Base-by-base conservation (phyloP, 2,329 filamentous ascomycete species). In the Xylaria sp. region DNA sequence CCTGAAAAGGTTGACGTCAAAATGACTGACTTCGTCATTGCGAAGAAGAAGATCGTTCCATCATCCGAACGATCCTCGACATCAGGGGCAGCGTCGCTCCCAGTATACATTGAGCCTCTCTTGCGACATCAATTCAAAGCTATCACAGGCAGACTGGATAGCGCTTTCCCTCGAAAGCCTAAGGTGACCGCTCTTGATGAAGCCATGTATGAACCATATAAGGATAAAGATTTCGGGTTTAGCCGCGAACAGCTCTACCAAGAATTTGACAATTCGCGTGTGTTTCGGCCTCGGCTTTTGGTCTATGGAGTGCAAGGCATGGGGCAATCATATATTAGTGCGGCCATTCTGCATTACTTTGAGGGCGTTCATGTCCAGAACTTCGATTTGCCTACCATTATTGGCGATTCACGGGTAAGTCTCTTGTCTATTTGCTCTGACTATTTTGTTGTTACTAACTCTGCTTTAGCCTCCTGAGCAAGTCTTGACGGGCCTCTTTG, bases 1-100 rank as follows among this genome's bases (percentile, higher is more conserved):
- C 89, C 93, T 0, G 85, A 86, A 63, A 91, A 88, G 70, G 97
- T 99, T 72, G 87, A 87, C 60, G 88, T 99, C 37, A 89, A 91
- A 43, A 92, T 95, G 4, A 95, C 95, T 58, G 95, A 99, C 76
- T 99, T 99, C 71, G 97, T 97, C 90, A 85, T 97, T 13, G 96
- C 94, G 0, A 89, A 97, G 73, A 96, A 97, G 80, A 96, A 96
- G 77, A 92, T 99, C 78, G 86, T 97, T 10, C 95, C 95, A 6
- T 98, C 95, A 0, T 98, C 95, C 0, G 92, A 98, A 75, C 85
- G 95, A 64, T 94, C 94, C 47, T 89, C 92, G 0, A 90, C 92
- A 3, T 94, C 93, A 11, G 91, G 90, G 11, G 93, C 94, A 54
- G 85, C 90, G 13, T 90, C 94, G 0, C 79, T 99, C 17, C 91